These are phyloP conservation scores for Sphaerulina vaccinii DNA, from an alignment of 2,329 filamentous ascomycete genomes.

Conservation along the genomic window DNA sequence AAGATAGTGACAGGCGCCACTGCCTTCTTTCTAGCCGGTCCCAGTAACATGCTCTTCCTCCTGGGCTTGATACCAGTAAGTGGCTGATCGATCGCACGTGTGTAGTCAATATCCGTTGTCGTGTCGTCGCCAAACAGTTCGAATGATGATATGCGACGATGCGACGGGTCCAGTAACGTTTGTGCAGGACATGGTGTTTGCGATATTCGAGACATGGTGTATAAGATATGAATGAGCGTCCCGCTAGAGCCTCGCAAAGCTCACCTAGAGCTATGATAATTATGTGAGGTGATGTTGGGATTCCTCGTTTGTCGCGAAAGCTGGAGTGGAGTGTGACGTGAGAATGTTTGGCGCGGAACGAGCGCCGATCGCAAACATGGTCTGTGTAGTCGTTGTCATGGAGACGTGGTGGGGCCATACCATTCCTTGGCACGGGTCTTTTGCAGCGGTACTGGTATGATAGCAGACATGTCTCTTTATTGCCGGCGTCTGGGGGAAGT, in stretches of 20 bases:
- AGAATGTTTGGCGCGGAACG: background rate
- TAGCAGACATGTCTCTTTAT: too few species aligned
- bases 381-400: background rate
- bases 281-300: too few species aligned
- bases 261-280: background rate
- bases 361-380: background rate
- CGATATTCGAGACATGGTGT: constrained; percentile 21
- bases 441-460: too few species aligned
- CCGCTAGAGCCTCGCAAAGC: background rate
- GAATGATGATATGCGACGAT: constrained; percentile 14
- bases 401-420: background rate
- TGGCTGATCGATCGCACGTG: constrained; percentile 33
- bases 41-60: constrained; percentile 24
- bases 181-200: constrained; percentile 34
- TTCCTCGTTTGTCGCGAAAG: background rate
- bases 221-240: background rate
- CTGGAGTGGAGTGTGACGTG: background rate
- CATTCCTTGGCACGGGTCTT: background rate
- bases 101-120: constrained; percentile 35
- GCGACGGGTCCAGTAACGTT: constrained; percentile 19
- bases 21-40: constrained; percentile 23
- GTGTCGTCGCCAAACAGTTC: constrained; percentile 28
- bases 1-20: constrained; percentile 32
- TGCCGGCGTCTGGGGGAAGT: too few species aligned
- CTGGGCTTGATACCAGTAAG: constrained; percentile 31